Percentiles rank a stretch among this genome's conserved stretches.
Conservation (phyloP, 495 filamentous ascomycete genomes). For the Aspergillus affinis region DNA sequence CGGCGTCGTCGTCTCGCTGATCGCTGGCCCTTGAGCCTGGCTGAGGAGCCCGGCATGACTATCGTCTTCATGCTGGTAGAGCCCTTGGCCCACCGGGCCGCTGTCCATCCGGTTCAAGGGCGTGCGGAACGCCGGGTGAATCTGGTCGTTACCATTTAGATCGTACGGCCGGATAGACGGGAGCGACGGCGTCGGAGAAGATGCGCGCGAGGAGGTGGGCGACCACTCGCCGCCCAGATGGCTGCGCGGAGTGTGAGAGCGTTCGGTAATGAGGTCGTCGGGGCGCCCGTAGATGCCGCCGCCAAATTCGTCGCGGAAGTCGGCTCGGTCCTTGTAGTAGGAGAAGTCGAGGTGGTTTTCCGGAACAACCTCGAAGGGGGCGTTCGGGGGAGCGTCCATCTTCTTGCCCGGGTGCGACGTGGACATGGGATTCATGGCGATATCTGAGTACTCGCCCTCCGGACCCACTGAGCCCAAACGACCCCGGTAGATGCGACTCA, state of each 20-base stretch:
- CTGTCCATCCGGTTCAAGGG: slow-evolving; percentile 32
- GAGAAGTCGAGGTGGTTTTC: slow-evolving; percentile 91
- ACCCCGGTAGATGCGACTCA: slow-evolving; percentile 78
- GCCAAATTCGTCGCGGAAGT: slow-evolving; percentile 85
- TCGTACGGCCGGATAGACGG: slow-evolving; percentile 33
- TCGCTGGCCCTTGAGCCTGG: slow-evolving; percentile 40
- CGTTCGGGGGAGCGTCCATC: slow-evolving; percentile 32
- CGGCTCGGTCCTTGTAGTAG: slow-evolving; percentile 83
- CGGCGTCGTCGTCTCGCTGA: slow-evolving; percentile 24
- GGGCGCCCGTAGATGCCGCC: slow-evolving; percentile 72
- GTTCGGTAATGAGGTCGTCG: slow-evolving; percentile 61
- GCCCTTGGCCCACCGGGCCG: slow-evolving; percentile 20
- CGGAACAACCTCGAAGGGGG: slow-evolving; percentile 82
- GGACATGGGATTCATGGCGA: slow-evolving; percentile 80
- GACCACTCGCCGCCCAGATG: slow-evolving; percentile 47
- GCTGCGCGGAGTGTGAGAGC: slow-evolving; percentile 65
- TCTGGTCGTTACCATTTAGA: slow-evolving; percentile 19
- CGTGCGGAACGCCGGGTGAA: slow-evolving; percentile 41
- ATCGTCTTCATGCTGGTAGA: slow-evolving; percentile 43
- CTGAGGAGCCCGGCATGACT: slow-evolving; percentile 46
- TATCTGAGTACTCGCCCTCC: slow-evolving; percentile 68
- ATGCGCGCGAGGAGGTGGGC: slow-evolving; percentile 45
- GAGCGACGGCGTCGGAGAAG: slow-evolving; percentile 44
- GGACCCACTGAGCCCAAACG: slow-evolving; percentile 64
- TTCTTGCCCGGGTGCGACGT: slow-evolving; percentile 69